Base-by-base conservation (phyloP, 495 filamentous ascomycete genomes). In the Lineolata rhizophorae region DNA sequence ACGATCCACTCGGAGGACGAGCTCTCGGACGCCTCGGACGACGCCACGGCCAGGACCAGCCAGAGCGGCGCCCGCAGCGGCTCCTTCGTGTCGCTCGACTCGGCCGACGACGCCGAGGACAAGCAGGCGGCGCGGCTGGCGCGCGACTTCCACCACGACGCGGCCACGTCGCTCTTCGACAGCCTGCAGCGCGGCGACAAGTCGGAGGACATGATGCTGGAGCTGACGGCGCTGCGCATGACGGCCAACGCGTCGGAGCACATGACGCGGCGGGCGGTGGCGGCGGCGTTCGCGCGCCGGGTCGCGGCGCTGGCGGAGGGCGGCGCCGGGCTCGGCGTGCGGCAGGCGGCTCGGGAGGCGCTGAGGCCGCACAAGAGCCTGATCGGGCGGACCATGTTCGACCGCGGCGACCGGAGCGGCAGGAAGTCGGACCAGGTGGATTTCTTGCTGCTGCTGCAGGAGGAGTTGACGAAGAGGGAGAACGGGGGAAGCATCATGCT, bases 181-280 rank as follows among this genome's bases (percentile, higher is more conserved):
- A 72, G 81, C 26, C 59, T 99, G 22, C 68, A 68, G 34, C 65
- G 73, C 28, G 61, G 61, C 10, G 71, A 75, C 31, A 67, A 79
- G 25, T 69, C 80, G n/a, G 79, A 87, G 45, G 75, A 76, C 8
- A 81, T 87, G 5, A 74, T 78, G 42, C 61, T 95, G 8, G 87
- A 99, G 48, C 72, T 99, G 26, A 87, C 76, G 55, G 74, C 77
- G 42, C 63, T 93, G 21, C 70, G 84, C 4, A 77, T 99, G 55
- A 75, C 70, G 15, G 76, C 73, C 38, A 82, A 99, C 46, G 90
- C 87, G 4, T 78, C 75, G 2, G 84, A 91, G 40, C 62, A 72
- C 43, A 72, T 83, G 49, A 76, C 94, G 37, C 78, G 85, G 16
- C 76, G 74, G 3, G 80, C 87, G 3, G 69, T 94, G 18, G 79